Evolutionary conservation across 2,329 filamentous ascomycete species (phyloP).

Genomic region (Grosmannia penicillata): DNA sequence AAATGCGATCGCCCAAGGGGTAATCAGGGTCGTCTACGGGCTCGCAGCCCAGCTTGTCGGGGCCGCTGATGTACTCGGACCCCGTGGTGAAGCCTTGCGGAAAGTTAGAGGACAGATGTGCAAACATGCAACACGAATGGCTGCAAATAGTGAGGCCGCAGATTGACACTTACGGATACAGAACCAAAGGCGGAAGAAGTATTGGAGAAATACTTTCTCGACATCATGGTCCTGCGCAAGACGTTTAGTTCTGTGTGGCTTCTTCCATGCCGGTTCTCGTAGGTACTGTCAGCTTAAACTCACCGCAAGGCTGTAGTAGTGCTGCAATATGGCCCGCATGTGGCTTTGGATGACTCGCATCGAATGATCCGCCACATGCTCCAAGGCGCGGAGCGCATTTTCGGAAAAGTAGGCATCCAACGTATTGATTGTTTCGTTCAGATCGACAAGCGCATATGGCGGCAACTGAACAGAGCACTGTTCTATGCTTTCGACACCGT

Average conservation of each 20-base stretch:
- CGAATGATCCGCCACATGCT: slow-evolving; percentile 11
- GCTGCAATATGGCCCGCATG: slow-evolving; percentile 10
- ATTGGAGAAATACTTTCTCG: slow-evolving; percentile 22
- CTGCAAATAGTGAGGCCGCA: too few species aligned
- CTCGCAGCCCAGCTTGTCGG: slow-evolving; percentile 24
- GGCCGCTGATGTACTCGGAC: slow-evolving; percentile 25
- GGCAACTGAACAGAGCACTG: slow-evolving; percentile 5
- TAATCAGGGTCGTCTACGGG: slow-evolving; percentile 21
- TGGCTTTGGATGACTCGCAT: slow-evolving; percentile 6
- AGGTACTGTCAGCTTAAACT: slow-evolving; percentile 1
- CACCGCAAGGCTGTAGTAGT: slow-evolving; percentile 12
- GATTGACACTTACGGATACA: slow-evolving; percentile 31
- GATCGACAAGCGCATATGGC: slow-evolving; percentile 7
- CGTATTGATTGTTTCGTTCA: slow-evolving; percentile 1
- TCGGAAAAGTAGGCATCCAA: slow-evolving; percentile 19
- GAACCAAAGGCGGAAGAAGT: slow-evolving; percentile 30
- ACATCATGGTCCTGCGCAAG: slow-evolving; percentile 10
- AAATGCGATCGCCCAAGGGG: slow-evolving; percentile 21
- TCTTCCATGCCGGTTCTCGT: background rate
- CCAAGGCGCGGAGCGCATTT: slow-evolving; percentile 17
- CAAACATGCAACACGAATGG: too few species aligned
- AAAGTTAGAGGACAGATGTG: background rate
- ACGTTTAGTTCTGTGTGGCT: background rate
- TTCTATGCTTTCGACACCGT: slow-evolving; percentile 1
- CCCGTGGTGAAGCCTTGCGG: slow-evolving; percentile 27